A percentile compares a stretch with the other conserved stretches of the same genome.
Conservation (phyloP, 73 alveolate species). For the Paramecium sexaurelia region DNA sequence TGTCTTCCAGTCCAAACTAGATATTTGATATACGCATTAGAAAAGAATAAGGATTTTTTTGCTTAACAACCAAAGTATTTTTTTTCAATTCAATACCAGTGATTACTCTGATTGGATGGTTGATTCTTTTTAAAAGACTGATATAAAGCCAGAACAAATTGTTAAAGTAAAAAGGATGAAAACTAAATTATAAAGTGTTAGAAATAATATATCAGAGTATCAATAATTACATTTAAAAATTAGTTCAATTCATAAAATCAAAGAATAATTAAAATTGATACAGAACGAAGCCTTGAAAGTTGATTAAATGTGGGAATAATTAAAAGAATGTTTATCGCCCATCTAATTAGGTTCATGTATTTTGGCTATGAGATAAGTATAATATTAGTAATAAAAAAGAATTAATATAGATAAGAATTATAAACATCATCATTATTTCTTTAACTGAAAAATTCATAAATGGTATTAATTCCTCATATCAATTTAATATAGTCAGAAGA, state of each 20-base stretch:
- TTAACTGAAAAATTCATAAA: not conserved
- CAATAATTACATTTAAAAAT: not conserved
- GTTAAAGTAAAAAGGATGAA: slow-evolving; percentile 27
- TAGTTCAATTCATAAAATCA: not conserved
- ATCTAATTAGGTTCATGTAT: slow-evolving; percentile 22
- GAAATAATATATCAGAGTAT: slow-evolving; percentile 45
- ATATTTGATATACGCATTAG: slow-evolving; percentile 50
- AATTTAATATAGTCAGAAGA: slow-evolving; percentile 14
- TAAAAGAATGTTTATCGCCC: slow-evolving; percentile 48
- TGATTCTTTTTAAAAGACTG: slow-evolving; percentile 31
- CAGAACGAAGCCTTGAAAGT: slow-evolving; percentile 30
- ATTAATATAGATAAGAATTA: not conserved
- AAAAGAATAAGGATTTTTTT: slow-evolving; percentile 28
- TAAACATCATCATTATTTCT: slow-evolving; percentile 23
- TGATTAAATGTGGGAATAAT: slow-evolving; percentile 55
- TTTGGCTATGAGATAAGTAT: slow-evolving; percentile 46
- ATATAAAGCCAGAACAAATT: slow-evolving; percentile 49
- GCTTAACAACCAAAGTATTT: slow-evolving; percentile 41
- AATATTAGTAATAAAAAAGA: not conserved
- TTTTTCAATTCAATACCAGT: not conserved
- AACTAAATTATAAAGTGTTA: slow-evolving; percentile 10
- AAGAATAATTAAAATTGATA: slow-evolving; percentile 26
- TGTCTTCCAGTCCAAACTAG: slow-evolving; percentile 62
- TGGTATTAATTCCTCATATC: not conserved
- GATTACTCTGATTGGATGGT: slow-evolving; percentile 57